Base-by-base conservation (phyloP, 2,329 filamentous ascomycete genomes). In the Aspergillus sp. region DNA sequence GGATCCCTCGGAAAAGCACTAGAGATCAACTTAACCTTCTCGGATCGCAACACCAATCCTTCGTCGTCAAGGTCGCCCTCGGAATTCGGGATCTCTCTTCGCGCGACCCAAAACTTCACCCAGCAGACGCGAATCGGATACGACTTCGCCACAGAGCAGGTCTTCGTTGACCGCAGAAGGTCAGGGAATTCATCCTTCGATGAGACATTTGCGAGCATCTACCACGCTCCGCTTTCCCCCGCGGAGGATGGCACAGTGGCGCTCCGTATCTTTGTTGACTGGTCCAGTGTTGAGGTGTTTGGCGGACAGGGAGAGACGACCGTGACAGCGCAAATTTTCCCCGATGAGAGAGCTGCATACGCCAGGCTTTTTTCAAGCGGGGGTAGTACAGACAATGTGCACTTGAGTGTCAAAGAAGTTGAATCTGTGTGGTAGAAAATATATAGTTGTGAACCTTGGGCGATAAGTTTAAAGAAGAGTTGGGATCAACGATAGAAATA, bases 261-360 rank as follows among this genome's bases (percentile, higher is more conserved):
- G 12, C 45, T 66, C 22, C 57, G 62, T 24, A 58, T 70, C 53
- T 63, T 71, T 49, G 56, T 71, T 4, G 66, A 73, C 54, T 68
- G 67, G 64, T 69, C 67, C 9, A 65, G 64, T 24, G 61, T 71
- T 32, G 69, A 71, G 48, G 63, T 71, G 3, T 68, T 71, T 48
- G 66, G 66, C 0, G 68, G 66, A 3, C 34, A 62, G 9, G 69
- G 68, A 2, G 65, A 71, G 54, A 56, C 60, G 4, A 64, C 65
- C 2, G 15, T 71, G 26, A 69, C 69, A 12, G 55, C 65, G n/a
- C 68, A 70, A 50, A 64, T 71, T 4, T 71, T 71, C 45, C 68
- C 68, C 1, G 38, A 41, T 3, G 58, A 50, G 20, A 53, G 59
- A 52, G 62, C 62, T n/a, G 49, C 50, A 5, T 30, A 53, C 32